A percentile compares a stretch with the other conserved stretches of the same genome.
Conservation (phyloP, 495 filamentous ascomycete genomes). For the Talaromyces wortmannii region DNA sequence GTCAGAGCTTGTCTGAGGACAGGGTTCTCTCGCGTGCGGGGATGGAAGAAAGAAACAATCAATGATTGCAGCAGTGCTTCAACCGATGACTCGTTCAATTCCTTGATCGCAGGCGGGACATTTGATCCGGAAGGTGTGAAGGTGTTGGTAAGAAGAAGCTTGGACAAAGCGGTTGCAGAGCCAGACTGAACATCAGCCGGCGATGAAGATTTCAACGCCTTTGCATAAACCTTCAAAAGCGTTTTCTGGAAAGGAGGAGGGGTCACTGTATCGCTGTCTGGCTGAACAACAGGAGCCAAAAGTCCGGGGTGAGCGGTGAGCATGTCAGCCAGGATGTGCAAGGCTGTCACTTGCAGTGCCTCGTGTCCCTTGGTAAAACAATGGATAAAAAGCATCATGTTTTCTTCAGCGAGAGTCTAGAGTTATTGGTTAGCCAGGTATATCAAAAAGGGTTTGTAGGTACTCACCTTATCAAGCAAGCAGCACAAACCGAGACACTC, state of each 20-base stretch:
- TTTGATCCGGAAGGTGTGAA: constrained; percentile 37
- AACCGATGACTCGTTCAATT: constrained; percentile 33
- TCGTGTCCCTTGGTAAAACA: constrained; percentile 93
- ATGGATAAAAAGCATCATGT: constrained; percentile 88
- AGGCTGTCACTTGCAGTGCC: constrained; percentile 76
- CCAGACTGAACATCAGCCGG: constrained; percentile 70
- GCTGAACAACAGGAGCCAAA: constrained; percentile 41
- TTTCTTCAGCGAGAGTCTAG: constrained; percentile 80
- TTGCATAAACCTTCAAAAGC: constrained; percentile 70
- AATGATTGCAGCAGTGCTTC: constrained; percentile 75
- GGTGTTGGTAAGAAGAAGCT: constrained; percentile 67
- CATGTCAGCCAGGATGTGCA: constrained; percentile 93
- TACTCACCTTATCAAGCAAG: constrained; percentile 71
- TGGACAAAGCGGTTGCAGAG: constrained; percentile 76
- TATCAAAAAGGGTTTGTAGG: not conserved
- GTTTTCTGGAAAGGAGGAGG: constrained; percentile 45
- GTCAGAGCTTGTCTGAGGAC: constrained; percentile 82
- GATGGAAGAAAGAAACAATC: constrained; percentile 85
- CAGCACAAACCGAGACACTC: constrained; percentile 86
- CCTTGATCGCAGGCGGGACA: constrained; percentile 37
- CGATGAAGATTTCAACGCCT: constrained; percentile 63
- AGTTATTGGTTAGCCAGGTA: constrained; percentile 7
- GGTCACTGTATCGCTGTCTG: constrained; percentile 32
- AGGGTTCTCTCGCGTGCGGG: constrained; percentile 74
- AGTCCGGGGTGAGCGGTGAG: constrained; percentile 78